Percentiles rank a stretch among this genome's conserved stretches.
These are phyloP conservation scores for Flueggea neowawraea DNA, from an alignment of 441 rosid genomes.

Conservation along the genomic window DNA sequence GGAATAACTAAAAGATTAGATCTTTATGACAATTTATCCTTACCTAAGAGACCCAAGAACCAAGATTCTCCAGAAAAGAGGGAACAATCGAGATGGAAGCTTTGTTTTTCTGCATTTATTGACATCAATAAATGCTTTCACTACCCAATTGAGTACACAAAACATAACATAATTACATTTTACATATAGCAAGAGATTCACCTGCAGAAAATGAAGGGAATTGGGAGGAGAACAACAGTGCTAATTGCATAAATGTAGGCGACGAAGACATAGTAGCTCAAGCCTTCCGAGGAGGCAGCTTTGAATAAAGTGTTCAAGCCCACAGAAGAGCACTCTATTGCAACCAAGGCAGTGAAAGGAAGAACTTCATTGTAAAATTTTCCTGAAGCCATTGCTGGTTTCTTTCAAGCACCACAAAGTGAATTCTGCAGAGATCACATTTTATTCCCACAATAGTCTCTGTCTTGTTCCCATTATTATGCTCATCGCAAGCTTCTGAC, in stretches of 20 bases:
- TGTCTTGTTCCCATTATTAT: too few species aligned
- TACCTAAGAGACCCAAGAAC: conserved; percentile 38
- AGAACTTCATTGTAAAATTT: conserved; percentile 8
- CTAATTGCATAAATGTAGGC: conserved; percentile 31
- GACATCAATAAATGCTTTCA: too few species aligned
- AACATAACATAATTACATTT: too few species aligned
- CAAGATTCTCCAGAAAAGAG: conserved; percentile 35
- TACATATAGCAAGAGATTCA: neutral
- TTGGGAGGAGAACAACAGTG: conserved; percentile 31
- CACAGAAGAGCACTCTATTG: conserved; percentile 26
- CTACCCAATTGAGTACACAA: too few species aligned
- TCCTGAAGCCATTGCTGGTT: too few species aligned
- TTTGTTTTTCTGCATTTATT: conserved; percentile 10
- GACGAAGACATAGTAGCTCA: conserved; percentile 33
- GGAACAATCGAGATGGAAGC: conserved; percentile 9
- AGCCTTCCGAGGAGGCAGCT: conserved; percentile 38
- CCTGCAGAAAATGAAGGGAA: conserved; percentile 15
- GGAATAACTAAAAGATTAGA: neutral
- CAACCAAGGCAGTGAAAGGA: conserved; percentile 30
- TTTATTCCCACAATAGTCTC: too few species aligned
- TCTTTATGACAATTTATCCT: neutral
- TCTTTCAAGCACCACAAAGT: too few species aligned
- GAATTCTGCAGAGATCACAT: too few species aligned
- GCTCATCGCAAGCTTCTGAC: too few species aligned
- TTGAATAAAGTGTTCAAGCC: conserved; percentile 38